A percentile compares a stretch with the other conserved stretches of the same genome.
These are phyloP conservation scores for Hymenoscyphus albidus DNA, from an alignment of 2,329 filamentous ascomycete genomes.

Conservation along the genomic window DNA sequence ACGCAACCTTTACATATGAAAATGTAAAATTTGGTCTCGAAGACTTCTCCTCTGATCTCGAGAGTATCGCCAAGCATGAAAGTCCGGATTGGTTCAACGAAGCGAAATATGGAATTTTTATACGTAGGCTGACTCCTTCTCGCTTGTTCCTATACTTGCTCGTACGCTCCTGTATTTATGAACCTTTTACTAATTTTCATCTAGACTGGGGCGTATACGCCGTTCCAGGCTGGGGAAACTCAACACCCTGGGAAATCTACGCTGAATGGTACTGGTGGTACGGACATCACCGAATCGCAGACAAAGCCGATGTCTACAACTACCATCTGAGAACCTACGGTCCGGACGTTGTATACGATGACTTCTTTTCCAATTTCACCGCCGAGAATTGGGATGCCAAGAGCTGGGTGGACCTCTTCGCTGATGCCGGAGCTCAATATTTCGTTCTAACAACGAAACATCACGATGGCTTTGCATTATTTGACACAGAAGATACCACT, in stretches of 20 bases:
- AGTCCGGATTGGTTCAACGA: constrained; percentile 52
- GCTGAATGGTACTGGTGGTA: constrained; percentile 50
- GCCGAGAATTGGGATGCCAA: constrained; percentile 47
- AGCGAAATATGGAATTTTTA: constrained; percentile 56
- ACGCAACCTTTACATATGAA: constrained; percentile 22
- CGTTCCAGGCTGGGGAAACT: constrained; percentile 50
- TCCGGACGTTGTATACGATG: constrained; percentile 50
- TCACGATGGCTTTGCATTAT: constrained; percentile 46
- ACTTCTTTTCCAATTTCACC: constrained; percentile 52
- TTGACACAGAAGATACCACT: constrained; percentile 39
- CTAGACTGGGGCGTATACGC: constrained; percentile 57
- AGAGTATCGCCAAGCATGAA: constrained; percentile 40
- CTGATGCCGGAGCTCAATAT: constrained; percentile 47
- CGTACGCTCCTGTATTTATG: neutral
- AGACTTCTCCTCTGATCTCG: constrained; percentile 36
- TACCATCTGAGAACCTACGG: constrained; percentile 51
- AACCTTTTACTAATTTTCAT: neutral
- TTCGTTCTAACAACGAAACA: constrained; percentile 47
- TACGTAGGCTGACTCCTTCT: neutral
- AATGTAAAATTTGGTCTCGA: constrained; percentile 36
- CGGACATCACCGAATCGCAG: constrained; percentile 40
- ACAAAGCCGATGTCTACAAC: constrained; percentile 43
- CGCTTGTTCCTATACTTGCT: neutral
- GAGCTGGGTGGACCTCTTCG: constrained; percentile 51
- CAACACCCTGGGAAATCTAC: constrained; percentile 36